Evolutionary conservation across 495 filamentous ascomycete genomes (phyloP), one percentile per base, ranked within the genome.

Genomic region (Annulohypoxylon nitens): DNA sequence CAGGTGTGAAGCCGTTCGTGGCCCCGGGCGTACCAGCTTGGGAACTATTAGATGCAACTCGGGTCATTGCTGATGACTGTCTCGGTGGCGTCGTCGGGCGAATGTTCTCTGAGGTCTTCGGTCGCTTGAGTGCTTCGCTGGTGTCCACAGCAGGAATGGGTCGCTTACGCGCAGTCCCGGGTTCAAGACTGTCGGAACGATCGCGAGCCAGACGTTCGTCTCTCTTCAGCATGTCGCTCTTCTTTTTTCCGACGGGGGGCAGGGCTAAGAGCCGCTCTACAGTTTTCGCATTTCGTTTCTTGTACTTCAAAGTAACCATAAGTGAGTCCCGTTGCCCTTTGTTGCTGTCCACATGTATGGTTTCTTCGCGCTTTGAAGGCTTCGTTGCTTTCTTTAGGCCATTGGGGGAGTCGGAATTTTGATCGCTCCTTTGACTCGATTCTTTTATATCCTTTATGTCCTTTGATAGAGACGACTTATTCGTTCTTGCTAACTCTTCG

Each of bases 21-120:
- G 77, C 77, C 14, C 81, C 82, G 10, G 84, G 83, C 1, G 84
- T 86, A 34, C 77, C 78, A 14, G 73, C 76, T 61, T 81, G 80
- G 3, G 83, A 85, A 54, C 83, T 81, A 66, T 71, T 84, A n/a
- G 84, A 85, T 18, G 83, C 72, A 10, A 83, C 82, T n/a, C 83
- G 81, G 9, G 79, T 82, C 83, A 85, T 86, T 48, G 81, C 71
- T 0, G 81, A 81, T 20, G 83, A 78, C n/a, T 75, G 81, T 62
- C 83, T 85, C 16, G 83, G 80, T 1, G 84, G 83, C 1, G 84
- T 86, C 0, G 80, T 78, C 10, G 83, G 81, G 9, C 37, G 76
- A 26, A 59, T 14, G 57, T 61, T 66, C n/a, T 77, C 75, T 39
- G 64, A 47, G 12, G 76, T 37, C 62, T 75, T 85, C 41, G 71